These are phyloP conservation scores for Kwoniella newhampshirensis DNA, from an alignment of 768 basidiomycete species.

Conservation along the genomic window DNA sequence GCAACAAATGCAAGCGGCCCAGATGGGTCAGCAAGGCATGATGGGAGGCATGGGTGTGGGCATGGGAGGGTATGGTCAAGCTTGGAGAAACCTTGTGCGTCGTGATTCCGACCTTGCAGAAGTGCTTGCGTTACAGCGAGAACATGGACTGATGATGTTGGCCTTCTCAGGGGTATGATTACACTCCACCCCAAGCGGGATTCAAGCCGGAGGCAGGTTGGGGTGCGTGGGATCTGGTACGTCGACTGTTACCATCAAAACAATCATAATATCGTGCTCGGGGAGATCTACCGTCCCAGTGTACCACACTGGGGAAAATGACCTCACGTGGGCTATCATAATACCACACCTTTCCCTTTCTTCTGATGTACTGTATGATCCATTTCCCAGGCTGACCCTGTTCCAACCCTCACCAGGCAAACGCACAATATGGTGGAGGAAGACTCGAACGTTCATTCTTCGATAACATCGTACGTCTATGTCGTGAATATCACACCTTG, in stretches of 20 bases:
- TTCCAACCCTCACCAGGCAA: constrained; percentile 27
- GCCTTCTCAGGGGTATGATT: constrained; percentile 39
- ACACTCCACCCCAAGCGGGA: constrained; percentile 31
- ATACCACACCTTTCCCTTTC: too few relatives aligned
- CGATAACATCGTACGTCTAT: constrained; percentile 46
- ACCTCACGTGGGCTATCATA: too few relatives aligned
- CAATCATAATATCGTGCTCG: too few relatives aligned
- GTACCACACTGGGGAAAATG: too few relatives aligned
- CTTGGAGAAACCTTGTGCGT: constrained; percentile 18
- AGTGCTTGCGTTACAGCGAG: too few relatives aligned
- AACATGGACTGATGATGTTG: too few relatives aligned
- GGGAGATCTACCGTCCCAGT: too few relatives aligned
- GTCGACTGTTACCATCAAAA: constrained; percentile 19
- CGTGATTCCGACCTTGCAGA: too few relatives aligned
- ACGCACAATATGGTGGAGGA: constrained; percentile 34
- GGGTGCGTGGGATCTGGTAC: constrained; percentile 46
- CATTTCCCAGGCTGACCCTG: background rate
- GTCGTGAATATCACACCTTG: constrained; percentile 10
- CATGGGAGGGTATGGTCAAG: constrained; percentile 19
- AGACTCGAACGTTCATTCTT: constrained; percentile 46
- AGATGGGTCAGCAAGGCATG: constrained; percentile 5
- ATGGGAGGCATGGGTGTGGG: constrained; percentile 15
- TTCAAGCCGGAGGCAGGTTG: constrained; percentile 42
- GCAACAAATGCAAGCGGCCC: background rate
- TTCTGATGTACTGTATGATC: too few relatives aligned